Conservation (phyloP, 2,329 filamentous ascomycete genomes). For the Penicillium oxalicum region DNA sequence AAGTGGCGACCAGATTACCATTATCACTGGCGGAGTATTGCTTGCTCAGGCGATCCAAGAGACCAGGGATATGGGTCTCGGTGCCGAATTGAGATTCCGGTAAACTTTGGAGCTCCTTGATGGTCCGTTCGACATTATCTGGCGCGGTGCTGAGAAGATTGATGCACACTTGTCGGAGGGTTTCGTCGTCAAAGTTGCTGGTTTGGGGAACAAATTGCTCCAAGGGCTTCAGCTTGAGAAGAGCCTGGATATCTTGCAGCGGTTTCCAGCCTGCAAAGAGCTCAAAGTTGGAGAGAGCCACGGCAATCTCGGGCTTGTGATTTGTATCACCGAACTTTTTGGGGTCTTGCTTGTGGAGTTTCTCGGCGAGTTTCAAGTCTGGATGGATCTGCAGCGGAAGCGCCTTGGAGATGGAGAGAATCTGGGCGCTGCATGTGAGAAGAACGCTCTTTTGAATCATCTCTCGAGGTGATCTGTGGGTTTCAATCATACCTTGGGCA, state of each 20-base stretch:
- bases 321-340: constrained; percentile 64
- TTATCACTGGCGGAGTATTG: constrained; percentile 62
- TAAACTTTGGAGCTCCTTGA: constrained; percentile 47
- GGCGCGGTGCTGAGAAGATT: constrained; percentile 50
- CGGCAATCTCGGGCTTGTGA: constrained; percentile 74
- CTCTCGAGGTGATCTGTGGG: no score
- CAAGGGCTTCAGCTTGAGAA: constrained; percentile 53
- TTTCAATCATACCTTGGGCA: constrained; percentile 54
- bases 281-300: constrained; percentile 66
- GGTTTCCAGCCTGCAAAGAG: constrained; percentile 72
- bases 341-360: constrained; percentile 60
- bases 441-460: no score
- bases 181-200: constrained; percentile 51
- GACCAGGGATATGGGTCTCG: constrained; percentile 55
- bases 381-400: constrained; percentile 71
- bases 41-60: constrained; percentile 58
- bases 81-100: constrained; percentile 46
- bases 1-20: constrained; percentile 61
- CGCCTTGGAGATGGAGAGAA: constrained; percentile 69
- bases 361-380: constrained; percentile 59
- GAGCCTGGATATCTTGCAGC: constrained; percentile 51
- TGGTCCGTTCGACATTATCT: constrained; percentile 48
- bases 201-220: constrained; percentile 48
- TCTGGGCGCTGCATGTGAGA: constrained; percentile 29
- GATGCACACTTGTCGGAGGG: constrained; percentile 52